phyloP scores from a whole-genome alignment of 2,329 filamentous ascomycete species.

The Fusarium sp. region DNA sequence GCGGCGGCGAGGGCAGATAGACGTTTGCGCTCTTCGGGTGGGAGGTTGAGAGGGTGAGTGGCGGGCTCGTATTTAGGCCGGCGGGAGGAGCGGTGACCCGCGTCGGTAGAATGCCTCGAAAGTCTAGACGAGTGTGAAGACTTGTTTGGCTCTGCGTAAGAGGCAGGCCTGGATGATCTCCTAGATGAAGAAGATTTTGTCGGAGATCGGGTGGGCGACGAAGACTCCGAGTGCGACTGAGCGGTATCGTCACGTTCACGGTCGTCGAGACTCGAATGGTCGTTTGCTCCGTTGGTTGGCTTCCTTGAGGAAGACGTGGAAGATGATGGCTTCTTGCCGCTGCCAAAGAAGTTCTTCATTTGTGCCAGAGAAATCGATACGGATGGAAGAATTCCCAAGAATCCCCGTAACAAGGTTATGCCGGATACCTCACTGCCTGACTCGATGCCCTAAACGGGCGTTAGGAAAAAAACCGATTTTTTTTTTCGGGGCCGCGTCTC shows the following conservation, averaged over 20 bases:
- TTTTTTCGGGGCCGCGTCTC: slow-evolving; percentile 41
- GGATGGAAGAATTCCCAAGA: slow-evolving; percentile 40
- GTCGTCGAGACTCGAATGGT: slow-evolving; percentile 45
- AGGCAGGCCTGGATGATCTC: slow-evolving; percentile 47
- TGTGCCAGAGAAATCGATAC: slow-evolving; percentile 43
- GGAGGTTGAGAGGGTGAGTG: slow-evolving; percentile 89
- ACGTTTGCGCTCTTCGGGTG: slow-evolving; percentile 86
- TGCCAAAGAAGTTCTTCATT: slow-evolving; percentile 64
- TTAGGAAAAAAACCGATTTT: slow-evolving; percentile 43
- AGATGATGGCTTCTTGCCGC: slow-evolving; percentile 53
- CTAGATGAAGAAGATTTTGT: slow-evolving; percentile 50
- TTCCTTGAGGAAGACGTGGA: slow-evolving; percentile 52
- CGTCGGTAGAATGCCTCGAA: slow-evolving; percentile 62
- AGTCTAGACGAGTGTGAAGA: slow-evolving; percentile 56
- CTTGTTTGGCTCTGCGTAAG: slow-evolving; percentile 45
- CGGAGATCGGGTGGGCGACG: slow-evolving; percentile 49
- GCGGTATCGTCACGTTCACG: slow-evolving; percentile 52
- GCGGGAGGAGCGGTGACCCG: slow-evolving; percentile 55
- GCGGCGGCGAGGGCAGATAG: slow-evolving; percentile 72
- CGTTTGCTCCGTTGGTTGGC: slow-evolving; percentile 44
- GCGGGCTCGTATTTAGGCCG: slow-evolving; percentile 71
- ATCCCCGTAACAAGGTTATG: slow-evolving; percentile 54
- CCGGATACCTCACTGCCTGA: slow-evolving; percentile 49
- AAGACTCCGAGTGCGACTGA: slow-evolving; percentile 51
- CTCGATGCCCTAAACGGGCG: slow-evolving; percentile 48